These are phyloP conservation scores for Nicotiana obtusifolia DNA, from an alignment of 257 asterid species.

Conservation along the genomic window DNA sequence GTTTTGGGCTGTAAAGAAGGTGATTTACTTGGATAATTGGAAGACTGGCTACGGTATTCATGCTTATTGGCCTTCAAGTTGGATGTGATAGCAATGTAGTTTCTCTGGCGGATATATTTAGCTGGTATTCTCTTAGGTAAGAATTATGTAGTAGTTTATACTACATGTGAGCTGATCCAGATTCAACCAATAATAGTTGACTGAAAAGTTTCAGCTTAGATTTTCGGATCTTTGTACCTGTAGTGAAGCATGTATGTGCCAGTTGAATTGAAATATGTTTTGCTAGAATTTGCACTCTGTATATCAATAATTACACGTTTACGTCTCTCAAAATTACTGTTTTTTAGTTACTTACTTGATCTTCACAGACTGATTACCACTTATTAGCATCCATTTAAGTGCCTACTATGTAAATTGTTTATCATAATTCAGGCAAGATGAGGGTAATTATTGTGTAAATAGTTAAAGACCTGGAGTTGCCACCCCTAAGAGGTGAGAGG, in stretches of 20 bases:
- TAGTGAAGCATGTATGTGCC: slow-evolving; percentile 8
- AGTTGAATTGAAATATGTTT: neutral
- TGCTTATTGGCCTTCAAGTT: slow-evolving; percentile 78
- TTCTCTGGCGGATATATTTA: neutral
- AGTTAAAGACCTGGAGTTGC: neutral
- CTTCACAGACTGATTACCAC: neutral
- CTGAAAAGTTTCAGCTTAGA: slow-evolving; percentile 8
- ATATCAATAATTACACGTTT: neutral
- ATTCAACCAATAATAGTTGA: neutral
- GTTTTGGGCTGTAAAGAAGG: slow-evolving; percentile 69
- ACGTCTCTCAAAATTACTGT: neutral
- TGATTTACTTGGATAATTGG: slow-evolving; percentile 84
- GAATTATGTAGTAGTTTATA: slow-evolving; percentile 17
- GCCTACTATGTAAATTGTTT: neutral
- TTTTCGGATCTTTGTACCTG: neutral
- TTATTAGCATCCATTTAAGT: neutral
- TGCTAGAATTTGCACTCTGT: neutral
- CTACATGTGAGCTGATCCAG: neutral
- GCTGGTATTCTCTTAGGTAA: slow-evolving; percentile 23
- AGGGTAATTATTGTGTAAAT: neutral
- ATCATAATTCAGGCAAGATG: neutral
- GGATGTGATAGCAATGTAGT: slow-evolving; percentile 42
- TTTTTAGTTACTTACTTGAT: neutral
- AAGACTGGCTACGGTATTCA: slow-evolving; percentile 90
- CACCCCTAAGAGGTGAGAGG: neutral